phyloP scores from a whole-genome alignment of 768 basidiomycete species.

The Mycena alexandri region DNA sequence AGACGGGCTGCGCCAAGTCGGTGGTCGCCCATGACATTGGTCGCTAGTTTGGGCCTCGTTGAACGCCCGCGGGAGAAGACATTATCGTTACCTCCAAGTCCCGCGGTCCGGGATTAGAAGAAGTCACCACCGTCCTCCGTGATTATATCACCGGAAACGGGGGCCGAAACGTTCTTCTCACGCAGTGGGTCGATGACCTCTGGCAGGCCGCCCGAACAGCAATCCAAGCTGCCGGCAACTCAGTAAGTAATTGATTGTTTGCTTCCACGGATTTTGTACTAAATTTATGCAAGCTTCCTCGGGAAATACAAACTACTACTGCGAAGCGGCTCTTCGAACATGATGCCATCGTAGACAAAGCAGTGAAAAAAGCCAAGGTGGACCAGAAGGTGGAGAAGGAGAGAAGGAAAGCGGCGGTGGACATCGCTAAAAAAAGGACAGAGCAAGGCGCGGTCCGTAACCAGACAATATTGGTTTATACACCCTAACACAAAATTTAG shows the following conservation, averaged over 20 bases:
- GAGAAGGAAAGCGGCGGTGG: neutral
- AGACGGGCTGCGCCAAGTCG: neutral
- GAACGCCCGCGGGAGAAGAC: conserved; percentile 3
- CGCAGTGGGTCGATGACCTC: conserved; percentile 16
- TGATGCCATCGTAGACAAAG: neutral
- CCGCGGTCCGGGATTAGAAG: conserved; percentile 10
- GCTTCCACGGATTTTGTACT: too few species aligned
- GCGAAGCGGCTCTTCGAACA: conserved; percentile 1
- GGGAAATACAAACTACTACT: neutral
- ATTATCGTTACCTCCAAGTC: conserved; percentile 11
- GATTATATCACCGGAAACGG: conserved; percentile 17
- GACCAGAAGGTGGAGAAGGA: neutral
- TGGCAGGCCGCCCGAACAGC: neutral
- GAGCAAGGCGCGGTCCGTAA: conserved; percentile 5
- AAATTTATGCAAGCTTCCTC: too few species aligned
- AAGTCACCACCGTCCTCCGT: conserved; percentile 7
- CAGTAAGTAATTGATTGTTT: neutral
- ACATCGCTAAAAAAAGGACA: neutral
- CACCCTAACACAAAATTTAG: too few species aligned
- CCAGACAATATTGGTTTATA: too few species aligned
- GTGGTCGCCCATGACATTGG: neutral
- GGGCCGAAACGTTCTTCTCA: conserved; percentile 10
- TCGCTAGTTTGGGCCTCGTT: neutral
- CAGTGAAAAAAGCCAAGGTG: neutral
- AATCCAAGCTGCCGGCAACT: neutral